phyloP scores from a whole-genome alignment of 495 filamentous ascomycete species.

The Tuber aestivum region DNA sequence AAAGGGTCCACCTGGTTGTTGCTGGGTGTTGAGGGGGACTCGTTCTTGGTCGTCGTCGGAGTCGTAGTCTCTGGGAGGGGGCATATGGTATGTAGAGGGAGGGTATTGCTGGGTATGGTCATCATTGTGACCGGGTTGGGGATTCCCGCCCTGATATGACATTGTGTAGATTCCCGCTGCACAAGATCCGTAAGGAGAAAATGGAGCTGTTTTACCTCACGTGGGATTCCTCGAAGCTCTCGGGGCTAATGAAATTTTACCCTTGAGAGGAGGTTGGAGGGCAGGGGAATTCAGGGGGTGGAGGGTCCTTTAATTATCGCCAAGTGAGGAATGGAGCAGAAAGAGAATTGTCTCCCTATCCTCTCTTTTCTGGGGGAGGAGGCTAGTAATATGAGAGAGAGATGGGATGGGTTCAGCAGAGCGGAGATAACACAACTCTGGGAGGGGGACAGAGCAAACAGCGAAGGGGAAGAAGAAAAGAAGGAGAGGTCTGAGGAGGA shows the following conservation, averaged over 20 bases:
- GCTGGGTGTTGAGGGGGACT: conserved; percentile 40
- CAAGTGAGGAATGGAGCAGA: conserved; percentile 28
- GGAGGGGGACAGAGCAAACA: conserved; percentile 23
- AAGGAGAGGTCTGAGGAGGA: conserved; percentile 23
- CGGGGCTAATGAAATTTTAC: conserved; percentile 17
- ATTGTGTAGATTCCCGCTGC: conserved; percentile 35
- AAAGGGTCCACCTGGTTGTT: conserved; percentile 35
- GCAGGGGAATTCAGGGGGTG: conserved; percentile 19
- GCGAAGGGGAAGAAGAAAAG: conserved; percentile 33
- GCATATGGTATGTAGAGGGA: conserved; percentile 43
- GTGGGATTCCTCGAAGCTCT: conserved; percentile 17
- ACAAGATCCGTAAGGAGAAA: conserved; percentile 26
- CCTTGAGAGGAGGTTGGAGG: conserved; percentile 16
- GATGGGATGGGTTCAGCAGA: not conserved
- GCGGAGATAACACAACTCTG: conserved; percentile 30
- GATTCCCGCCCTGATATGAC: conserved; percentile 43
- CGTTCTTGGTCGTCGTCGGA: conserved; percentile 42
- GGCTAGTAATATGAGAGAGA: conserved; percentile 35
- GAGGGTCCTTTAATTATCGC: conserved; percentile 28
- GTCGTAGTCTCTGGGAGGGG: conserved; percentile 41
- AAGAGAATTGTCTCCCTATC: conserved; percentile 22
- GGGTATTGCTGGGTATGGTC: conserved; percentile 42
- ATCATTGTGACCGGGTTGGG: conserved; percentile 29
- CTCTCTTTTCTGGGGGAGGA: conserved; percentile 24
- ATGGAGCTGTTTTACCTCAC: conserved; percentile 19